A percentile compares a stretch with the other conserved stretches of the same genome.
Evolutionary conservation across 163 green algal species (phyloP).

Genomic region (Scenedesmus sp.): DNA sequence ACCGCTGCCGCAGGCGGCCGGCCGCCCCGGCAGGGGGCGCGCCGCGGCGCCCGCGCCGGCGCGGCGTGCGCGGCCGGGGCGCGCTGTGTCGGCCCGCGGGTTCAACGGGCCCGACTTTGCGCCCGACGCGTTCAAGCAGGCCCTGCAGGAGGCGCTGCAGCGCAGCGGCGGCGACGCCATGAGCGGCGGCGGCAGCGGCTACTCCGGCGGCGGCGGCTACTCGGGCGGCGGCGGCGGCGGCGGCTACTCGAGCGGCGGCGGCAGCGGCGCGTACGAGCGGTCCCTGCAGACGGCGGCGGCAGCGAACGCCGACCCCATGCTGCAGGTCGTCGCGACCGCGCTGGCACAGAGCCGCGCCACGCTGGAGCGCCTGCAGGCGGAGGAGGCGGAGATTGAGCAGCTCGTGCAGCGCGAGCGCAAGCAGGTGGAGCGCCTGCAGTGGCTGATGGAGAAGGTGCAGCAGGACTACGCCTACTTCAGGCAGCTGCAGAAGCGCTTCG

Average conservation of each 20-base stretch:
- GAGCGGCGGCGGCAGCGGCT: background rate
- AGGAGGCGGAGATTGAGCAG: conserved; percentile 42
- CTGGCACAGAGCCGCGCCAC: conserved; percentile 23
- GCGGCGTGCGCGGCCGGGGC: too few relatives aligned
- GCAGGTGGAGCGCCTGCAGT: conserved; percentile 39
- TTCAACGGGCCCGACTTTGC: background rate
- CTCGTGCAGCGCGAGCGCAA: conserved; percentile 36
- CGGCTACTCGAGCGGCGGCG: background rate
- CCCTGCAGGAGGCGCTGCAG: conserved; percentile 1
- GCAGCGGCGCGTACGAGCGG: conserved; percentile 1
- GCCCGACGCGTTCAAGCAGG: conserved; percentile 14
- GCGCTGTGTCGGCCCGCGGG: too few relatives aligned
- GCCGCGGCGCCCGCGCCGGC: too few relatives aligned
- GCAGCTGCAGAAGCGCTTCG: too few relatives aligned
- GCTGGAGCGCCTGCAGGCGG: conserved; percentile 36
- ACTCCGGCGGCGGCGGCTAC: background rate
- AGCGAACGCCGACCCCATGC: conserved; percentile 4
- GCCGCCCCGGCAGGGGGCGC: background rate
- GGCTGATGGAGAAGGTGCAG: conserved; percentile 41
- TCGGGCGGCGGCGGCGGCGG: background rate
- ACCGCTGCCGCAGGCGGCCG: background rate
- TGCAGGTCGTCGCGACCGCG: conserved; percentile 33
- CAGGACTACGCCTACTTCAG: too few relatives aligned
- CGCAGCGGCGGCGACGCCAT: background rate
- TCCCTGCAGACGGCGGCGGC: too few relatives aligned